Evolutionary conservation across 139 green algal species (phyloP).

Genomic region (Micractinium conductrix): DNA sequence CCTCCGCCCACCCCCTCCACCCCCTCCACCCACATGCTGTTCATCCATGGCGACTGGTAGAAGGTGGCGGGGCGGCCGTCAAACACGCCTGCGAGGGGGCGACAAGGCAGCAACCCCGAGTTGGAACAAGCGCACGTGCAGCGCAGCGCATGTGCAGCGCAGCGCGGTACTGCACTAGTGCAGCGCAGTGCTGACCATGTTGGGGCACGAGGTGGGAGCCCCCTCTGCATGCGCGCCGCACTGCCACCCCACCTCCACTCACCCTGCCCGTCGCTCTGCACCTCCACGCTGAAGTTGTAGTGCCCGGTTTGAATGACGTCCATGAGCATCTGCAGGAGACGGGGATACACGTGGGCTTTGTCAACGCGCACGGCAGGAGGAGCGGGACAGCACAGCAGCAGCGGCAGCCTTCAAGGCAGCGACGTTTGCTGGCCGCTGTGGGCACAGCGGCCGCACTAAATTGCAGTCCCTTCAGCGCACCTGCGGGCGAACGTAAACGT

Average conservation of each 20-base stretch:
- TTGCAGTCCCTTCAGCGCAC: background rate
- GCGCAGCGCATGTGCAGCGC: background rate
- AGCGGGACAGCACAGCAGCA: background rate
- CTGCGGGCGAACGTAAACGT: slow-evolving; percentile 61
- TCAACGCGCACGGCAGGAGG: no score
- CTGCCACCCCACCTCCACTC: background rate
- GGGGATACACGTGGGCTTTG: no score
- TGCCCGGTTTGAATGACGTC: slow-evolving; percentile 1
- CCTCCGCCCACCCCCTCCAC: no score
- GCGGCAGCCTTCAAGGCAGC: no score
- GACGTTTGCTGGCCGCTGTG: no score
- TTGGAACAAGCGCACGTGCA: background rate
- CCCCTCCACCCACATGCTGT: slow-evolving; percentile 28
- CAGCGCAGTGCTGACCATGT: no score
- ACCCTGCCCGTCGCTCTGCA: slow-evolving; percentile 31
- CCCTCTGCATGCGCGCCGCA: background rate
- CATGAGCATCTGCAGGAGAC: slow-evolving; percentile 23
- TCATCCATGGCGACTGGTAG: slow-evolving; percentile 33
- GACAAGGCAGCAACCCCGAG: background rate
- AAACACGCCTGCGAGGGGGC: background rate
- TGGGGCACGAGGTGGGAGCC: background rate
- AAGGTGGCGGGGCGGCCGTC: background rate
- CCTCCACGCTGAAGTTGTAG: slow-evolving; percentile 29
- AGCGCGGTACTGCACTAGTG: background rate
- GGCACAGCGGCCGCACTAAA: no score